Evolutionary conservation across 2,329 filamentous ascomycete species (phyloP).

Genomic region (Orbilia brochopaga): DNA sequence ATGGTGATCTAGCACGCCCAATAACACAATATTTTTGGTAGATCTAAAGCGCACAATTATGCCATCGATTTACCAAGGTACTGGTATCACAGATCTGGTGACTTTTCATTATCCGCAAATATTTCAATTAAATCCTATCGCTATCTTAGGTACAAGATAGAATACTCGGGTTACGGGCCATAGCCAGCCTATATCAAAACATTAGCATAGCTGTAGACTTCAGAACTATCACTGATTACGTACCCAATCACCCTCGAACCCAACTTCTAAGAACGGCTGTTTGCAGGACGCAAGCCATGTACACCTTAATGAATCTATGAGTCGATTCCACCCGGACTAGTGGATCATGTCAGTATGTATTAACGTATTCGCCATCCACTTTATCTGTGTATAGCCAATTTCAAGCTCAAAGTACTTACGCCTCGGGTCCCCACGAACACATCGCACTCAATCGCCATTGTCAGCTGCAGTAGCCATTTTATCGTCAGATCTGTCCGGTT

Average conservation of each 20-base stretch:
- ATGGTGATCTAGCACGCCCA: no score
- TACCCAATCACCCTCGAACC: conserved; percentile 53
- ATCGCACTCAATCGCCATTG: conserved; percentile 54
- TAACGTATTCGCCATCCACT: no score
- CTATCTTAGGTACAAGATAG: not conserved
- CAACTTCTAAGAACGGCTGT: conserved; percentile 53
- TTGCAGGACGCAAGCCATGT: conserved; percentile 52
- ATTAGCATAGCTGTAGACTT: not conserved
- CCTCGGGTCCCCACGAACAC: conserved; percentile 53
- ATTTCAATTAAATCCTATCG: no score
- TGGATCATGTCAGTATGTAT: no score
- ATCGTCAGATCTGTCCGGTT: conserved; percentile 54
- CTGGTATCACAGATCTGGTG: no score
- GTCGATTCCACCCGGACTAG: conserved; percentile 54
- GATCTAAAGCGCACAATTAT: no score
- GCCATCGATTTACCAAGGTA: no score
- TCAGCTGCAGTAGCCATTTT: conserved; percentile 53
- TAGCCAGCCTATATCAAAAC: conserved; percentile 16
- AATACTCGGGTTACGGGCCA: conserved; percentile 6
- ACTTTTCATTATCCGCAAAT: no score
- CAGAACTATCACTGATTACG: not conserved
- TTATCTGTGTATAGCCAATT: conserved; percentile 13
- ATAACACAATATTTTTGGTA: no score
- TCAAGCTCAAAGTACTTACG: conserved; percentile 34
- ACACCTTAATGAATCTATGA: conserved; percentile 53